Evolutionary conservation across 768 basidiomycete species (phyloP), one percentile per base, ranked within the genome.

Genomic region (Lactarius psammicola): DNA sequence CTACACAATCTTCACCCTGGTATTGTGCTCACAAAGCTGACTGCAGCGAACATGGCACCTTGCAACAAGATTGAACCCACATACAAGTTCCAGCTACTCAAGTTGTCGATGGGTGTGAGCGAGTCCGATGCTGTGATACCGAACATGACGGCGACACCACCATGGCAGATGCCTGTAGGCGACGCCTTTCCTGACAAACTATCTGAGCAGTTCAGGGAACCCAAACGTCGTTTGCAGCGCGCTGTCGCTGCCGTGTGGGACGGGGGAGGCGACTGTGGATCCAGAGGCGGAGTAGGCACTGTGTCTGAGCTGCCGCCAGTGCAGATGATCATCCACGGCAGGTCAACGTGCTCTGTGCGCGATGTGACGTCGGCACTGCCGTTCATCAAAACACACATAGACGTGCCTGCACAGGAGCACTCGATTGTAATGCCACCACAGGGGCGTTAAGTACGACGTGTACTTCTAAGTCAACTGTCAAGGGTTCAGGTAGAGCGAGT

Each of bases 11-110:
- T n/a, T n/a, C n/a, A n/a, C n/a, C n/a, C n/a, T n/a, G n/a, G n/a
- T n/a, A n/a, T n/a, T n/a, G n/a, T n/a, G n/a, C n/a, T n/a, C n/a
- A n/a, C n/a, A n/a, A n/a, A n/a, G n/a, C n/a, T n/a, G n/a, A n/a
- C n/a, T n/a, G n/a, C n/a, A n/a, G n/a, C n/a, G n/a, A n/a, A n/a
- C n/a, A n/a, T n/a, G n/a, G n/a, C n/a, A n/a, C n/a, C n/a, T n/a
- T n/a, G n/a, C n/a, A n/a, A n/a, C n/a, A n/a, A n/a, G n/a, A n/a
- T n/a, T n/a, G n/a, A n/a, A n/a, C n/a, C n/a, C n/a, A n/a, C n/a
- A n/a, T n/a, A n/a, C n/a, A n/a, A n/a, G n/a, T 78, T 80, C 80
- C 80, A 82, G 7, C 81, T 81, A 36, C 79, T 75, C 55, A 84
- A 71, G 68, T 84, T 83, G 57, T 78, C 74, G 20, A 76, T 71